phyloP scores from a whole-genome alignment of 495 filamentous ascomycete species.

The Collariella sp. region DNA sequence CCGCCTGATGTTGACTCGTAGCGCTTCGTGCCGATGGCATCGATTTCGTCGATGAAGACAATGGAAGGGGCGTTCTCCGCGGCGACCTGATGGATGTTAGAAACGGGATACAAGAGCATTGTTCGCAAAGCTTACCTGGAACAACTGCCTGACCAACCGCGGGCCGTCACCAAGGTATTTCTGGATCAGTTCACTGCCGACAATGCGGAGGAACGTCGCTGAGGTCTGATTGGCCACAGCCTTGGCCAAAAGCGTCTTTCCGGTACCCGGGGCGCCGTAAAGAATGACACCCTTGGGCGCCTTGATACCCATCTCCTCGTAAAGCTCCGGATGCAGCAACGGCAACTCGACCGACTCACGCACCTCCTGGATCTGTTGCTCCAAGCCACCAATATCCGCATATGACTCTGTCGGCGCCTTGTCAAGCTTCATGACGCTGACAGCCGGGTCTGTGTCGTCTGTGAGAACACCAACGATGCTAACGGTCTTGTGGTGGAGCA shows the following conservation, averaged over 20 bases:
- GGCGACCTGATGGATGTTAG: slow-evolving; percentile 52
- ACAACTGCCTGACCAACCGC: slow-evolving; percentile 89
- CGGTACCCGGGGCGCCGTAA: slow-evolving; percentile 93
- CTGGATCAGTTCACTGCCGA: slow-evolving; percentile 96
- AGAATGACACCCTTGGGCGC: slow-evolving; percentile 99
- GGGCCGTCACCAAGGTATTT: slow-evolving; percentile 98
- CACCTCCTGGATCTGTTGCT: slow-evolving; percentile 94
- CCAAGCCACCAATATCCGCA: slow-evolving; percentile 94
- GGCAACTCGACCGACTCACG: slow-evolving; percentile 94
- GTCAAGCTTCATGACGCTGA: slow-evolving; percentile 99
- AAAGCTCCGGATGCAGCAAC: slow-evolving; percentile 91
- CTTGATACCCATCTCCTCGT: slow-evolving; percentile 99
- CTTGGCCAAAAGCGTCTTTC: slow-evolving; percentile 95
- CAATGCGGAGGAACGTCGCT: slow-evolving; percentile 95
- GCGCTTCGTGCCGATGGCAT: slow-evolving; percentile 97
- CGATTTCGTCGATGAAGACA: slow-evolving; percentile 99
- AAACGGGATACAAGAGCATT: neutral
- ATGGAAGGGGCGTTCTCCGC: slow-evolving; percentile 95
- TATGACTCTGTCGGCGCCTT: slow-evolving; percentile 98
- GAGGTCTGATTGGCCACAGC: slow-evolving; percentile 98
- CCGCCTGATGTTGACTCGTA: slow-evolving; percentile 97
- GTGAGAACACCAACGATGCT: slow-evolving; percentile 97
- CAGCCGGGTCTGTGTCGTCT: slow-evolving; percentile 90
- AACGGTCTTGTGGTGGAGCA: slow-evolving; percentile 95
- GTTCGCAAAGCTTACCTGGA: slow-evolving; percentile 52